These are phyloP conservation scores for Teunomyces lycoperdinae DNA, from an alignment of 805 yeast genomes.

Conservation along the genomic window DNA sequence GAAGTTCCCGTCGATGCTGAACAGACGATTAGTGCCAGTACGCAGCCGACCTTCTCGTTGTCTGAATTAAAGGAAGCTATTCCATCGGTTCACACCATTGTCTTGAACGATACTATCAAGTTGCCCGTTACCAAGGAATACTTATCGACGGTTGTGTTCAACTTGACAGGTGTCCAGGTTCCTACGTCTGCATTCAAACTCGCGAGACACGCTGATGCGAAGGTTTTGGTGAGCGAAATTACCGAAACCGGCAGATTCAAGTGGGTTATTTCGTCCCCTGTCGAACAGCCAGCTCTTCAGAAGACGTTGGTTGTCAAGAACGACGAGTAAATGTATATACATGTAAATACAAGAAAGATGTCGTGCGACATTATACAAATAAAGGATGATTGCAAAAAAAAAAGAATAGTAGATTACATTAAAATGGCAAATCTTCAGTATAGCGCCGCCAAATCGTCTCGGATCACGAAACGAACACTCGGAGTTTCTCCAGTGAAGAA, in stretches of 20 bases:
- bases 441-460: conserved; percentile 41
- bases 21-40: conserved; percentile 15
- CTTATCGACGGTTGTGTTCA: conserved; percentile 23
- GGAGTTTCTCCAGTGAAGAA: conserved; percentile 25
- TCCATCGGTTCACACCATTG: conserved; percentile 22
- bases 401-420: neutral
- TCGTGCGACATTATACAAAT: neutral
- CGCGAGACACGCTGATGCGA: conserved; percentile 7
- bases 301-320: conserved; percentile 13
- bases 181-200: conserved; percentile 23
- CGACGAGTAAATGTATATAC: conserved; percentile 6
- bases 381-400: too few species aligned
- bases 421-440: conserved; percentile 23
- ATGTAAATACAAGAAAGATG: conserved; percentile 3
- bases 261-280: conserved; percentile 28
- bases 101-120: conserved; percentile 10
- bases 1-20: conserved; percentile 1
- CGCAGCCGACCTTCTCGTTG: conserved; percentile 20
- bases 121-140: conserved; percentile 27
- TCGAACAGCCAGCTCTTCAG: conserved; percentile 12
- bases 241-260: conserved; percentile 24
- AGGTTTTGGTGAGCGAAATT: conserved; percentile 15
- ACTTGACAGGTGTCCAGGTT: conserved; percentile 31
- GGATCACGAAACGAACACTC: conserved; percentile 20
- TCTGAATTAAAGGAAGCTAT: conserved; percentile 31